A percentile compares a stretch with the other conserved stretches of the same genome.
These are phyloP conservation scores for Marchantia polymorpha DNA, from an alignment of 225 moss, liverwort and hornwort genomes.

Conservation along the genomic window DNA sequence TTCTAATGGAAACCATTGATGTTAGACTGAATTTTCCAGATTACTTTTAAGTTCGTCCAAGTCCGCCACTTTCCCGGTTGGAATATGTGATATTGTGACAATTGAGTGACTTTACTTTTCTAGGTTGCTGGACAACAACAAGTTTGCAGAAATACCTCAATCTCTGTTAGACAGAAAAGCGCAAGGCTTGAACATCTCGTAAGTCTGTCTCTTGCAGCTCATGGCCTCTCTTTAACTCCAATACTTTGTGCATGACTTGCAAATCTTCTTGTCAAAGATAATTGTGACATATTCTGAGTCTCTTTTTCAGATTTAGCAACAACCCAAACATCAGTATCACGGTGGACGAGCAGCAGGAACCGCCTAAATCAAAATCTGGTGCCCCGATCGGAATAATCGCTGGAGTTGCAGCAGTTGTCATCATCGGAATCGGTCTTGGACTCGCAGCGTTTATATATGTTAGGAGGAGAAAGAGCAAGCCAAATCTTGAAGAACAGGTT, in stretches of 20 bases:
- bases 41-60: not conserved
- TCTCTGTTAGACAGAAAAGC: not conserved
- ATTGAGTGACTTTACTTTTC: not conserved
- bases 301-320: not conserved
- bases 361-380: not conserved
- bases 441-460: too few relatives aligned
- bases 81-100: not conserved
- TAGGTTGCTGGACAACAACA: conserved; percentile 11
- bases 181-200: conserved; percentile 11
- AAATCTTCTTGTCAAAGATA: too few relatives aligned
- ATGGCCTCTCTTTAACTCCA: not conserved
- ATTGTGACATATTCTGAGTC: too few relatives aligned
- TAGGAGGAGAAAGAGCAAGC: not conserved
- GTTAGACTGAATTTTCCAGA: too few relatives aligned
- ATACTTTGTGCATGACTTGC: not conserved
- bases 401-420: not conserved
- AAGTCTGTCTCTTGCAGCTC: not conserved
- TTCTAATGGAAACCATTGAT: too few relatives aligned
- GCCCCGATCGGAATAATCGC: not conserved
- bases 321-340: too few relatives aligned
- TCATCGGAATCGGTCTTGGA: not conserved
- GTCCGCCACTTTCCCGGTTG: not conserved
- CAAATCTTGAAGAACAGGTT: not conserved
- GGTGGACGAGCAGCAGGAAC: not conserved
- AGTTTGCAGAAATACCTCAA: conserved; percentile 1